Evolutionary conservation across 1,284 basidiomycete genomes (phyloP).

Genomic region (Phellopilus nigrolimitatus): DNA sequence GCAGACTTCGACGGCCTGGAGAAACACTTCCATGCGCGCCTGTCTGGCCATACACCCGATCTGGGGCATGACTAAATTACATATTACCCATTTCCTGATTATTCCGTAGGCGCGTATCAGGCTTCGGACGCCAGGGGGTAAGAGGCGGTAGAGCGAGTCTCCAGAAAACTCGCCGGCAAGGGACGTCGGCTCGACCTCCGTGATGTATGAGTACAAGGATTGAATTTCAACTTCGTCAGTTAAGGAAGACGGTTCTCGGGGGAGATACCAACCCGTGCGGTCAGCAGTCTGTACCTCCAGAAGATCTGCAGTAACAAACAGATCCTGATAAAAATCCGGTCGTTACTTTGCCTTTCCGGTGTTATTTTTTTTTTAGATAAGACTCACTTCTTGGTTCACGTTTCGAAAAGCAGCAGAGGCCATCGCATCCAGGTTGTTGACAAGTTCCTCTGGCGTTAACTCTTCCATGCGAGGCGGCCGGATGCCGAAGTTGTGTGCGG

Average conservation of each 20-base stretch:
- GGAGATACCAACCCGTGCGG: conserved; percentile 69
- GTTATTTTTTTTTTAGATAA: not conserved
- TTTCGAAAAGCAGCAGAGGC: conserved; percentile 66
- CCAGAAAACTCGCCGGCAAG: conserved; percentile 64
- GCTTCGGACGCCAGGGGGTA: conserved; percentile 68
- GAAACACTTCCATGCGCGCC: conserved; percentile 61
- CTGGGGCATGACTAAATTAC: conserved; percentile 57
- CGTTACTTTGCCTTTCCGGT: conserved; percentile 16
- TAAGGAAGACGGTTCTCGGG: conserved; percentile 44
- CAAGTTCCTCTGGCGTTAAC: conserved; percentile 61
- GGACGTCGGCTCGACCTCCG: conserved; percentile 64
- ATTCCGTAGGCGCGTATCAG: conserved; percentile 70
- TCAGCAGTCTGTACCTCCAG: conserved; percentile 76
- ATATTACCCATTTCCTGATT: conserved; percentile 71
- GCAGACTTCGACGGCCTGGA: conserved; percentile 67
- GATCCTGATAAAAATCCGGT: conserved; percentile 43
- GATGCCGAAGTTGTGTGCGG: conserved; percentile 41
- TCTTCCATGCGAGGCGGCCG: conserved; percentile 64
- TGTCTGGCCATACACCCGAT: conserved; percentile 61
- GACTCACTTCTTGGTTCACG: conserved; percentile 65
- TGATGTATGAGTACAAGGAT: conserved; percentile 64
- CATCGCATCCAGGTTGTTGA: conserved; percentile 71
- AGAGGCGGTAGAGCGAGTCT: conserved; percentile 63
- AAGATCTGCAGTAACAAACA: conserved; percentile 68
- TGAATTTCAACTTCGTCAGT: conserved; percentile 69